A percentile compares a stretch with the other conserved stretches of the same genome.
phyloP scores from a whole-genome alignment of 306 rosid genomes.

The Hippophae gyantsensis region DNA sequence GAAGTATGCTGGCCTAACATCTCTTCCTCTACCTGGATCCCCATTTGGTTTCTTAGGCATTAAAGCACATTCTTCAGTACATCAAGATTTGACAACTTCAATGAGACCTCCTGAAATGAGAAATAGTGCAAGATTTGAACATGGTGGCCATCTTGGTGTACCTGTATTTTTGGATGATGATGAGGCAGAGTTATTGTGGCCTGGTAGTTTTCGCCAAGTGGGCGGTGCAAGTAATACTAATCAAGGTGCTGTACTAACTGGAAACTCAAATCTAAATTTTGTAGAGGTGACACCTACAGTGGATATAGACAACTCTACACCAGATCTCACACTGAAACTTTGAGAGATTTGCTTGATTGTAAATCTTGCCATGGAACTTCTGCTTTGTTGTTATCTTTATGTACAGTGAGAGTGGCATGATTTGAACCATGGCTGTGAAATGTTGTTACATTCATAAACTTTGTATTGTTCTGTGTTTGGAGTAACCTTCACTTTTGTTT shows the following conservation, averaged over 20 bases:
- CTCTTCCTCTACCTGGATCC: constrained; percentile 72
- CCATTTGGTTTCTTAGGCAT: constrained; percentile 63
- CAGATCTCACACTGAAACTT: constrained; percentile 79
- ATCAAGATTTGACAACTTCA: constrained; percentile 40
- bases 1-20: constrained; percentile 53
- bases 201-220: constrained; percentile 69
- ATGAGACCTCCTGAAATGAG: constrained; percentile 43
- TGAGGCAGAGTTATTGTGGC: constrained; percentile 68
- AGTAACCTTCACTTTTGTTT: too few species aligned
- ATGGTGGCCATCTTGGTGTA: constrained; percentile 32
- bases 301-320: constrained; percentile 43
- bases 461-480: not conserved
- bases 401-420: constrained; percentile 44
- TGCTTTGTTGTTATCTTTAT: constrained; percentile 22
- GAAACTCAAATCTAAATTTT: constrained; percentile 43
- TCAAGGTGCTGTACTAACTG: constrained; percentile 37
- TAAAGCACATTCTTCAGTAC: constrained; percentile 76
- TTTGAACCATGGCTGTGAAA: constrained; percentile 27
- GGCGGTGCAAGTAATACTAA: constrained; percentile 22
- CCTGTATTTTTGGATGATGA: constrained; percentile 72
- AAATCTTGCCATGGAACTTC: constrained; percentile 21
- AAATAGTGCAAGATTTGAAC: constrained; percentile 42
- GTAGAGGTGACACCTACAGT: constrained; percentile 36
- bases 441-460: constrained; percentile 13
- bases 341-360: constrained; percentile 26